Conservation (phyloP, 2,329 filamentous ascomycete genomes). For the Fusarium sp. region DNA sequence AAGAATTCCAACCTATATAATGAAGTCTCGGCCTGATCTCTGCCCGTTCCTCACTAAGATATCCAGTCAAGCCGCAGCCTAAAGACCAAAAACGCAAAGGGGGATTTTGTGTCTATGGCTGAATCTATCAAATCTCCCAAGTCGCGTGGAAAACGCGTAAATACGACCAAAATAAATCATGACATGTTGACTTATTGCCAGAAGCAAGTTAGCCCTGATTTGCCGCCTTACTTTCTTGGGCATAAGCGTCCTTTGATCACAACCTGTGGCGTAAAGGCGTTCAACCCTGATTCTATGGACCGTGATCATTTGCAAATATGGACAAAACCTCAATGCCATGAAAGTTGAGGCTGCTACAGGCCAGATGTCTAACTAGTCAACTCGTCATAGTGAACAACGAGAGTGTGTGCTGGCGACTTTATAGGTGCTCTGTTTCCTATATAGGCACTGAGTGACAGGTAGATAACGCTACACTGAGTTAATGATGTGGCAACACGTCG, state of each 20-base stretch:
- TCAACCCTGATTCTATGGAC: conserved; percentile 40
- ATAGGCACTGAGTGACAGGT: conserved; percentile 14
- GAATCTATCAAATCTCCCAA: conserved; percentile 36
- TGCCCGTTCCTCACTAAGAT: background rate
- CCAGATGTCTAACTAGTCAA: conserved; percentile 4
- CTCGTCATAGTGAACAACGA: background rate
- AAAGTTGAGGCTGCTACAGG: conserved; percentile 11
- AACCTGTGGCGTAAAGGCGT: conserved; percentile 29
- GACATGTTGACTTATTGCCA: conserved; percentile 38
- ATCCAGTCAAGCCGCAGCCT: background rate
- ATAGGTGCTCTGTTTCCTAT: conserved; percentile 10
- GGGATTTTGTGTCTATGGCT: conserved; percentile 8
- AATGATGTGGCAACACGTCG: conserved; percentile 45
- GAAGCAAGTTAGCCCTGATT: conserved; percentile 31
- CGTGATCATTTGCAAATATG: background rate
- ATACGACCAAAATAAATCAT: conserved; percentile 11
- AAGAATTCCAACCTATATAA: conserved; percentile 7
- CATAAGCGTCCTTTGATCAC: conserved; percentile 14
- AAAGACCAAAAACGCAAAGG: conserved; percentile 19
- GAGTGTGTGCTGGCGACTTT: conserved; percentile 30
- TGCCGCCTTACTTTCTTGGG: conserved; percentile 26
- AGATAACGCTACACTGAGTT: conserved; percentile 29
- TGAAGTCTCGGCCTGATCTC: conserved; percentile 2
- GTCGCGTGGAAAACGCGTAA: conserved; percentile 37
- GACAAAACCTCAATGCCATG: background rate